Conservation (phyloP, 345 rosid species). For the Jatropha curcas region DNA sequence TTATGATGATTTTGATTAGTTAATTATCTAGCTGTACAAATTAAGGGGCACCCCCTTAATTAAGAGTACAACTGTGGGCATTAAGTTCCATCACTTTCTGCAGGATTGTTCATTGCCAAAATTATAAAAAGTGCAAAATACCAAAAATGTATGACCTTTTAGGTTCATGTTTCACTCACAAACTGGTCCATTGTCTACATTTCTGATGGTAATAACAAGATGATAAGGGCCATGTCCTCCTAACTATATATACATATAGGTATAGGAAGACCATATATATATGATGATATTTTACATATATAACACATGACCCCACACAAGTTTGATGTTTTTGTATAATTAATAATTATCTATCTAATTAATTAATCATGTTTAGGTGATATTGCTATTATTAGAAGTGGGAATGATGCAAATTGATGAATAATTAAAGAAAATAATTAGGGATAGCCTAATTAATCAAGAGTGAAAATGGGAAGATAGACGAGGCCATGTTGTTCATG, state of each 20-base stretch:
- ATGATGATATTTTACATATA: no score
- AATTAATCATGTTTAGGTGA: not conserved
- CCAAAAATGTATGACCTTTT: constrained; percentile 11
- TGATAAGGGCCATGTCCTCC: not conserved
- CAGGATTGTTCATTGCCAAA: not conserved
- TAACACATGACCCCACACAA: no score
- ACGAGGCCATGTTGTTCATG: constrained; percentile 21
- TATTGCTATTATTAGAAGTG: not conserved
- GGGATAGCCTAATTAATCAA: not conserved
- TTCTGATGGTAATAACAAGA: not conserved
- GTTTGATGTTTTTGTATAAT: no score
- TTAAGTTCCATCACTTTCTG: not conserved
- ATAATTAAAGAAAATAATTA: not conserved
- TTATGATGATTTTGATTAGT: no score
- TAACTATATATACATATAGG: no score
- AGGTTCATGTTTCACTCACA: constrained; percentile 18
- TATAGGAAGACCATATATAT: no score
- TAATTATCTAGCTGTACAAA: not conserved
- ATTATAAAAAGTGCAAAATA: not conserved
- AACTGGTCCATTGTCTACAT: not conserved
- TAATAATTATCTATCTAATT: no score
- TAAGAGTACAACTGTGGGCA: not conserved
- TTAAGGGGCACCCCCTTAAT: constrained; percentile 2
- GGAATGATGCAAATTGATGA: not conserved
- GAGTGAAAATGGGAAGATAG: not conserved